Percentiles rank a stretch among this genome's conserved stretches.
These are phyloP conservation scores for Neurospora crassa DNA, from an alignment of 2,329 filamentous ascomycete species.

Conservation along the genomic window DNA sequence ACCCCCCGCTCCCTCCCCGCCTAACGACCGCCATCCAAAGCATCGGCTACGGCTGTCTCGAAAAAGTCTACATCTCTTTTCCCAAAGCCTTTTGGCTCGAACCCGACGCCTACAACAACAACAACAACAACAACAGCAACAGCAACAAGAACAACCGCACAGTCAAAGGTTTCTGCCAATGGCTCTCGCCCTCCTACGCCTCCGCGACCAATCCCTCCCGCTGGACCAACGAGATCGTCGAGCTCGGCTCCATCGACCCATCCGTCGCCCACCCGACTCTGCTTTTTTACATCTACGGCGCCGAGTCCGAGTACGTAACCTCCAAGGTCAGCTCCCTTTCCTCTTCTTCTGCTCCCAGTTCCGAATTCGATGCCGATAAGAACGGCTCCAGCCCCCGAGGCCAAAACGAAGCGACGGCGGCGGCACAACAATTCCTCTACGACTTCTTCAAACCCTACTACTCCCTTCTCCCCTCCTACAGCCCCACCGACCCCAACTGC, in stretches of 20 bases:
- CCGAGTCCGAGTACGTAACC: constrained; percentile 47
- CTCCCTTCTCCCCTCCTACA: constrained; percentile 62
- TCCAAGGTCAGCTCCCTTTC: constrained; percentile 31
- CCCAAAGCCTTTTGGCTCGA: constrained; percentile 63
- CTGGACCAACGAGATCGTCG: constrained; percentile 71
- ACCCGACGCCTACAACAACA: constrained; percentile 22
- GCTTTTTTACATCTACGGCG: constrained; percentile 71
- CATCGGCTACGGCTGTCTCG: constrained; percentile 60
- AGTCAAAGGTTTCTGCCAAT: constrained; percentile 63
- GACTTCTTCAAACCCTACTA: constrained; percentile 70
- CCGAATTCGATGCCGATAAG: neutral
- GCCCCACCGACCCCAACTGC: constrained; percentile 42
- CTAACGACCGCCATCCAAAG: constrained; percentile 52
- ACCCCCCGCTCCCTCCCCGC: constrained; percentile 47
- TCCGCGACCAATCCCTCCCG: constrained; percentile 46
- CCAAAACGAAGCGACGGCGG: constrained; percentile 19
- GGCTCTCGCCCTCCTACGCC: constrained; percentile 62
- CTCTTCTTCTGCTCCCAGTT: constrained; percentile 15
- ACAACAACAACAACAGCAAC: constrained; percentile 1
- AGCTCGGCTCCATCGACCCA: constrained; percentile 57
- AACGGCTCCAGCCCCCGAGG: neutral
- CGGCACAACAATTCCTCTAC: constrained; percentile 46
- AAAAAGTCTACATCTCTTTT: constrained; percentile 65
- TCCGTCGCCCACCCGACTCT: constrained; percentile 64
- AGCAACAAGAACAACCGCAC: constrained; percentile 22